These are phyloP conservation scores for Triangularia verruculosa DNA, from an alignment of 2,329 filamentous ascomycete species.

Conservation along the genomic window DNA sequence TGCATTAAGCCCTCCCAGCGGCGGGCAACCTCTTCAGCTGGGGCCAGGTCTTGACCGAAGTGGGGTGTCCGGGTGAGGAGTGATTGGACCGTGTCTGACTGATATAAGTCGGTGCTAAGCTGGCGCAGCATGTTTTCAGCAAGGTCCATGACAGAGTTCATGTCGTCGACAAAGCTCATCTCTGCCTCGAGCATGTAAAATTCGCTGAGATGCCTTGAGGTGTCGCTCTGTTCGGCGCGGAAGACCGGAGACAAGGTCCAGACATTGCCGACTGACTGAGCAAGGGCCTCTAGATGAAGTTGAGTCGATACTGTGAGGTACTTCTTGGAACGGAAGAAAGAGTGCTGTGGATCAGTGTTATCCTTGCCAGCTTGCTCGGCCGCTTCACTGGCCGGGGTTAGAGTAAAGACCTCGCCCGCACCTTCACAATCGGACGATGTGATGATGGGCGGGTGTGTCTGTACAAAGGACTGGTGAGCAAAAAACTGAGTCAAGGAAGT, in stretches of 20 bases:
- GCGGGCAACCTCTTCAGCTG: conserved; percentile 52
- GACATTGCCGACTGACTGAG: conserved; percentile 83
- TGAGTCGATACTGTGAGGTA: conserved; percentile 95
- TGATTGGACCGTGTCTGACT: conserved; percentile 44
- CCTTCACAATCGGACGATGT: conserved; percentile 98
- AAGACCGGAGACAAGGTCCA: conserved; percentile 96
- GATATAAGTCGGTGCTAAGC: conserved; percentile 40
- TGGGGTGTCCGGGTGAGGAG: conserved; percentile 34
- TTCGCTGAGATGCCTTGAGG: conserved; percentile 88
- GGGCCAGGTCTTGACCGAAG: conserved; percentile 38
- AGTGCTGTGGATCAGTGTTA: conserved; percentile 38
- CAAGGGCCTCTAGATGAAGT: conserved; percentile 87
- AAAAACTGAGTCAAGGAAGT: conserved; percentile 75
- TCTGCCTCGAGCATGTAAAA: conserved; percentile 99
- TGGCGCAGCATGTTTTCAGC: conserved; percentile 73
- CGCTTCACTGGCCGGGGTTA: conserved; percentile 46
- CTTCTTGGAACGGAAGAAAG: conserved; percentile 83
- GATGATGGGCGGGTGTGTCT: conserved; percentile 90
- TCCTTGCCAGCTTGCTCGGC: conserved; percentile 29
- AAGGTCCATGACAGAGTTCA: conserved; percentile 72
- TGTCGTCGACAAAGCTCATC: conserved; percentile 69
- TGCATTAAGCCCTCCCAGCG: conserved; percentile 70
- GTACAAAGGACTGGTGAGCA: conserved; percentile 64
- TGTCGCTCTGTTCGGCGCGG: conserved; percentile 89
- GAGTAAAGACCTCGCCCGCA: conserved; percentile 85